phyloP scores from a whole-genome alignment of 2,329 filamentous ascomycete species.

The Penicillium sp. region DNA sequence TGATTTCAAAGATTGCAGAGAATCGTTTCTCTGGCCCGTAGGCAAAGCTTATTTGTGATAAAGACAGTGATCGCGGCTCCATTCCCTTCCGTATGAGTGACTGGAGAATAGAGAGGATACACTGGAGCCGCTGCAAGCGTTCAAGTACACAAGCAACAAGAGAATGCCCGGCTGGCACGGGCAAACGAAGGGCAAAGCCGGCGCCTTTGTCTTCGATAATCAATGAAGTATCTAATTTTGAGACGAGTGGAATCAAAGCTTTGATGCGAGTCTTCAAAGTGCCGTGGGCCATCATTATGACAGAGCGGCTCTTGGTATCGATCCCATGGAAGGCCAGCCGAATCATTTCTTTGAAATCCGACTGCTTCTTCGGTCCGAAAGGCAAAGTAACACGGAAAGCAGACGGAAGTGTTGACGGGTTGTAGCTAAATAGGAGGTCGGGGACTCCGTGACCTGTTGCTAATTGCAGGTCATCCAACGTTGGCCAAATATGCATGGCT shows the following conservation, averaged over 20 bases:
- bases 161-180: conserved; percentile 35
- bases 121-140: conserved; percentile 39
- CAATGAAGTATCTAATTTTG: conserved; percentile 31
- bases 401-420: conserved; percentile 29
- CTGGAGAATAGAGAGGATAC: conserved; percentile 35
- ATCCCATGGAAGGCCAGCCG: conserved; percentile 40
- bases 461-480: conserved; percentile 31
- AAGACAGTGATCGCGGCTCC: conserved; percentile 31
- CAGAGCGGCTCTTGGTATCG: conserved; percentile 31
- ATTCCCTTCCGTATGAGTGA: conserved; percentile 35
- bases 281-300: conserved; percentile 38
- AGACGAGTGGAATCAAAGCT: conserved; percentile 25
- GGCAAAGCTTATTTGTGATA: conserved; percentile 35
- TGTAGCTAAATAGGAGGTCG: conserved; percentile 36
- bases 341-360: conserved; percentile 35
- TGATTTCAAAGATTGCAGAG: conserved; percentile 32
- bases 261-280: conserved; percentile 29
- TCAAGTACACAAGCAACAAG: conserved; percentile 37
- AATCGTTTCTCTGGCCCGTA: conserved; percentile 33
- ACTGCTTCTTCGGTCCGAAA: conserved; percentile 24
- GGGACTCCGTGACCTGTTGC: conserved; percentile 33
- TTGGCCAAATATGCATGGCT: conserved; percentile 28
- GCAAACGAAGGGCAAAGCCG: conserved; percentile 40
- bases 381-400: conserved; percentile 31
- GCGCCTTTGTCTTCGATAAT: conserved; percentile 33